A percentile compares a stretch with the other conserved stretches of the same genome.
These are phyloP conservation scores for Pyronema omphalodes DNA, from an alignment of 495 filamentous ascomycete genomes.

Conservation along the genomic window DNA sequence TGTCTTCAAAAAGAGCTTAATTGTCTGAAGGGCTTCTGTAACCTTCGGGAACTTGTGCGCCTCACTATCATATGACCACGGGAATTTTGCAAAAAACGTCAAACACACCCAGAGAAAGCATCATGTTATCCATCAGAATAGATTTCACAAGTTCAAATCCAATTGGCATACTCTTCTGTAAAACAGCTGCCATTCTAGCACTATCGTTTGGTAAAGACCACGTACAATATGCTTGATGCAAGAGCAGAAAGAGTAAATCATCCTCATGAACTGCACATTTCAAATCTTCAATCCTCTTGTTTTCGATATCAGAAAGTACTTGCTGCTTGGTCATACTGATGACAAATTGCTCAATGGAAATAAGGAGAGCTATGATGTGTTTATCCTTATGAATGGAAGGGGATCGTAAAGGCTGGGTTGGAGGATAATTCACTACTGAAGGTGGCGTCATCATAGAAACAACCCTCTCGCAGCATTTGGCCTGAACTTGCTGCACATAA, in stretches of 20 bases:
- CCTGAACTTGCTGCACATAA: too few relatives aligned
- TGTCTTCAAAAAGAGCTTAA: background rate
- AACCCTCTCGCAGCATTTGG: too few relatives aligned
- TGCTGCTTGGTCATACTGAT: too few relatives aligned
- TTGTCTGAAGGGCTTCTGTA: background rate
- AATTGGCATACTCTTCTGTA: background rate
- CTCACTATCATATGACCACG: background rate
- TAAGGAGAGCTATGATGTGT: too few relatives aligned
- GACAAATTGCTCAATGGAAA: too few relatives aligned
- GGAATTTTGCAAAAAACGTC: conserved; percentile 1
- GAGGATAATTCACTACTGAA: too few relatives aligned
- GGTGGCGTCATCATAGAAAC: too few relatives aligned
- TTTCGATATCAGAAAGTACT: too few relatives aligned
- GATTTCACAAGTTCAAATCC: background rate
- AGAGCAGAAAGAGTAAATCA: conserved; percentile 1
- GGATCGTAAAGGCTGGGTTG: too few relatives aligned
- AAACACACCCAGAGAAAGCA: background rate
- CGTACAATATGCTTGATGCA: background rate
- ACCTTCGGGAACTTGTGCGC: background rate
- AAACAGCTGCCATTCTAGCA: background rate
- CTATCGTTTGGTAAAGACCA: background rate
- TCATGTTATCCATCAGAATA: background rate
- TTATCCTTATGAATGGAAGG: too few relatives aligned
- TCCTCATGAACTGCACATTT: background rate
- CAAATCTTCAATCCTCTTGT: background rate